These are phyloP conservation scores for Vigna hirtella DNA, from an alignment of 306 rosid genomes.

Conservation along the genomic window DNA sequence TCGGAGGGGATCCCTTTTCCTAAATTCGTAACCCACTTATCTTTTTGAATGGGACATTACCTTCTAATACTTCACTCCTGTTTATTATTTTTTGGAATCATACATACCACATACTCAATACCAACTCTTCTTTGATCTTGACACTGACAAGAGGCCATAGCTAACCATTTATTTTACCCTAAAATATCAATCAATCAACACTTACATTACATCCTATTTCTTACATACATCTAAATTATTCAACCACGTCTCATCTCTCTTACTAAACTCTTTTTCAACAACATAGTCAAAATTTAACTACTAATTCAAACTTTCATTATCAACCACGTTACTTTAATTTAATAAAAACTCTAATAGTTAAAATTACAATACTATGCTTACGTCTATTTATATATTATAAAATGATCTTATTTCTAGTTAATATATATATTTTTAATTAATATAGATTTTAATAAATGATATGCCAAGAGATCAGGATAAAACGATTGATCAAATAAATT, in stretches of 20 bases:
- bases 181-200: neutral
- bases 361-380: too few relatives aligned
- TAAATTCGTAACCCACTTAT: conserved; percentile 5
- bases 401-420: too few relatives aligned
- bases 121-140: conserved; percentile 15
- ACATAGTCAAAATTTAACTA: too few relatives aligned
- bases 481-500: too few relatives aligned
- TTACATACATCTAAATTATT: neutral
- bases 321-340: too few relatives aligned
- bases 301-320: too few relatives aligned
- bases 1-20: conserved; percentile 27
- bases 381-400: too few relatives aligned
- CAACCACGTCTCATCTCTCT: neutral
- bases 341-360: too few relatives aligned
- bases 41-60: conserved; percentile 2
- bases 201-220: neutral
- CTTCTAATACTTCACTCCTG: neutral
- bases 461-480: too few relatives aligned
- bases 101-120: neutral
- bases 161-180: neutral
- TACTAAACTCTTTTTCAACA: too few relatives aligned
- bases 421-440: too few relatives aligned
- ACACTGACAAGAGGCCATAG: neutral
- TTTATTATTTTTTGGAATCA: neutral
- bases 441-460: too few relatives aligned